Evolutionary conservation across 106 monocot genomes (phyloP).

Genomic region (Dendrobium nobile): DNA sequence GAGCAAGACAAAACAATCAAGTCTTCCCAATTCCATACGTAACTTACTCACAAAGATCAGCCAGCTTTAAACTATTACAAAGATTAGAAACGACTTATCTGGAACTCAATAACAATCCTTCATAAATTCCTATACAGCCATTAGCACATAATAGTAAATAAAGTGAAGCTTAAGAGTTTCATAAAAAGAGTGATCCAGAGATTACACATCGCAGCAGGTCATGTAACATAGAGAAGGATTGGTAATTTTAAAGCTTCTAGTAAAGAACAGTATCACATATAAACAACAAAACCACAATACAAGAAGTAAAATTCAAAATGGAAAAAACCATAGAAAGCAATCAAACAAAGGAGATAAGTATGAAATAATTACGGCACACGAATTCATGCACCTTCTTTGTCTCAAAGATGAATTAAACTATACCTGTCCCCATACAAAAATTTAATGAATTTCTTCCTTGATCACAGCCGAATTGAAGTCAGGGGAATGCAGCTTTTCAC

Average conservation of each 20-base stretch:
- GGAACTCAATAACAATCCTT: background rate
- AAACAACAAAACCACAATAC: background rate
- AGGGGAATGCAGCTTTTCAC: background rate
- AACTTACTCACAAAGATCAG: background rate
- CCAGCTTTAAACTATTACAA: background rate
- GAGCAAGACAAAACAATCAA: background rate
- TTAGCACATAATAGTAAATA: background rate
- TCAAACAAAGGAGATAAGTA: background rate
- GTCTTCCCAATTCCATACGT: background rate
- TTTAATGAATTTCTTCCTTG: background rate
- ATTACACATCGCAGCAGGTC: background rate
- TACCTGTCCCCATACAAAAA: background rate
- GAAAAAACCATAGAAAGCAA: background rate
- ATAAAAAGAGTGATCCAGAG: background rate
- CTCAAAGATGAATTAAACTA: background rate
- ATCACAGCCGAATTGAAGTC: conserved; percentile 1
- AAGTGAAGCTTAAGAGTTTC: background rate
- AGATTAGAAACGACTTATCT: background rate
- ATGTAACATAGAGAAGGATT: background rate
- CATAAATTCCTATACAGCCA: background rate
- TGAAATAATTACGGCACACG: background rate
- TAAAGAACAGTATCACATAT: background rate
- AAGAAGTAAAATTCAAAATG: background rate
- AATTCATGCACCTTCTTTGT: conserved; percentile 1
- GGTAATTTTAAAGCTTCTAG: background rate